A percentile compares a stretch with the other conserved stretches of the same genome.
phyloP scores from a whole-genome alignment of 225 moss, liverwort and hornwort species.

The Marchantia paleacea region DNA sequence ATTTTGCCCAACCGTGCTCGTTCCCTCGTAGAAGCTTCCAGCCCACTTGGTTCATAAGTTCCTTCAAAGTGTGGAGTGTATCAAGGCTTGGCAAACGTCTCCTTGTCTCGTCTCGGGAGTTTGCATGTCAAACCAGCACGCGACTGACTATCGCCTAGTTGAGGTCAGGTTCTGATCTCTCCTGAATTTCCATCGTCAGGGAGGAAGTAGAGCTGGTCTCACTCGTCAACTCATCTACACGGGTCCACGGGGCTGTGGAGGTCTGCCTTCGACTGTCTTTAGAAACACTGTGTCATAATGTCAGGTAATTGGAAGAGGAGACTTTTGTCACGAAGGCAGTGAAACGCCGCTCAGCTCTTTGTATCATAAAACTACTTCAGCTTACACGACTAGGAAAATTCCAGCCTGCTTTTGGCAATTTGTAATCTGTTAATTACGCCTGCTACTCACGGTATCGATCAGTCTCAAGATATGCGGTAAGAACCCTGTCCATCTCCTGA shows the following conservation, averaged over 20 bases:
- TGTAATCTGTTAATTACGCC: not conserved
- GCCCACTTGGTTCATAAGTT: not conserved
- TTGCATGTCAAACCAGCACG: not conserved
- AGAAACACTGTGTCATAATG: not conserved
- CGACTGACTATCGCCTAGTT: not conserved
- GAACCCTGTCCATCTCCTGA: not conserved
- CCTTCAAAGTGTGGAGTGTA: not conserved
- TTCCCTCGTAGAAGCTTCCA: not conserved
- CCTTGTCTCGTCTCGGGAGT: not conserved
- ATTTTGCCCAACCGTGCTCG: no score
- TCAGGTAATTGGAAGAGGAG: not conserved
- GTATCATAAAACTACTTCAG: not conserved
- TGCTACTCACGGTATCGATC: not conserved
- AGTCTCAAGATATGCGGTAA: not conserved
- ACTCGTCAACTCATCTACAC: no score
- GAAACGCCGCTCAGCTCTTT: not conserved
- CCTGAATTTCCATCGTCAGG: not conserved
- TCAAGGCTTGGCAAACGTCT: not conserved
- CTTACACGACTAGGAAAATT: not conserved
- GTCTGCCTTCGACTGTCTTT: not conserved
- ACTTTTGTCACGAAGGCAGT: not conserved
- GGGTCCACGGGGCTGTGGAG: not conserved
- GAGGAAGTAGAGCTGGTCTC: not conserved
- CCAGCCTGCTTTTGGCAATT: not conserved
- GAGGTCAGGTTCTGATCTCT: not conserved